phyloP scores from a whole-genome alignment of 148 eudicot genomes.

The Camellia lanceoleosa region DNA sequence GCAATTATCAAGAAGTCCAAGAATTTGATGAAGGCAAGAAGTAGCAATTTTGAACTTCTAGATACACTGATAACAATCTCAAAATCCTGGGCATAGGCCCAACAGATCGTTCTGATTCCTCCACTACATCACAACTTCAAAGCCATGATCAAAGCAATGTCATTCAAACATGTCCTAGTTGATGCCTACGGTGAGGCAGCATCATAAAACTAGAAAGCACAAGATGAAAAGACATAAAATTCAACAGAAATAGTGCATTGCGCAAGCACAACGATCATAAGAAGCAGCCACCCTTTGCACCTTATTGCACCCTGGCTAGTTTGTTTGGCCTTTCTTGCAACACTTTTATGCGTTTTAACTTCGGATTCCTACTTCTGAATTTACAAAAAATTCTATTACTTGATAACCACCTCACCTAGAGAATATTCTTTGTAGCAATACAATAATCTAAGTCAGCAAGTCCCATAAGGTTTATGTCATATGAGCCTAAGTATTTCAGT shows the following conservation, averaged over 20 bases:
- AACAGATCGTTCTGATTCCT: background rate
- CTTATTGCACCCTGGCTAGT: background rate
- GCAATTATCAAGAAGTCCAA: background rate
- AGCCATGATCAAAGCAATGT: background rate
- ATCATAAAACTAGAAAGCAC: no score
- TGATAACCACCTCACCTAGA: no score
- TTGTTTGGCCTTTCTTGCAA: background rate
- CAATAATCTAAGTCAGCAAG: no score
- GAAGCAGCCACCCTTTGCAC: background rate
- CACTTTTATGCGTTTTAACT: background rate
- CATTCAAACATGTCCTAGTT: background rate
- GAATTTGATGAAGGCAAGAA: background rate
- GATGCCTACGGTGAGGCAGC: background rate
- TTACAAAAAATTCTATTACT: no score
- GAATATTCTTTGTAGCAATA: no score
- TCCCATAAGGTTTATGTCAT: no score
- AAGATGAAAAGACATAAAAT: no score
- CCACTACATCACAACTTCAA: background rate
- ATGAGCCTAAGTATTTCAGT: no score
- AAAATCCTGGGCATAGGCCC: background rate
- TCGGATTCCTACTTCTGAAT: background rate
- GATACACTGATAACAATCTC: background rate
- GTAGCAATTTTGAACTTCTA: constrained; percentile 5
- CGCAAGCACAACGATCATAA: background rate
- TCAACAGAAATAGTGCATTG: background rate